Conservation (phyloP, 352 stramenopile genomes). For the Pythium angustatum region DNA sequence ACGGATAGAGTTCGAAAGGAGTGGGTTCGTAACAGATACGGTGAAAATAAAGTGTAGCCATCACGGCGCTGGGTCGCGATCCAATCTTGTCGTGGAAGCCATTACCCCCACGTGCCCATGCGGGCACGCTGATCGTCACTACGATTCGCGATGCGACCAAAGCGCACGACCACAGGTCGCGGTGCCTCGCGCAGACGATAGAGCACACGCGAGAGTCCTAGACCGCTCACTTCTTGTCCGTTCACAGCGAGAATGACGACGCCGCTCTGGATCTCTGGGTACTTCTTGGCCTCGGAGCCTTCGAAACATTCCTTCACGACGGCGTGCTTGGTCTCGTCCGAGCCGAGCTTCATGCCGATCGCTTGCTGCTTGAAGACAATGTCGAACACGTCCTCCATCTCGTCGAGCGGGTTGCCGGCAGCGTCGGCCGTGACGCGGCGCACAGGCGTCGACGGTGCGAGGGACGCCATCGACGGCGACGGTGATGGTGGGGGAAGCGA, state of each 20-base stretch:
- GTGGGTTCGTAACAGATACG: background rate
- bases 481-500: conserved; percentile 19
- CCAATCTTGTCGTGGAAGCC: too few species aligned
- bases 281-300: conserved; percentile 65
- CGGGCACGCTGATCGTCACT: conserved; percentile 33
- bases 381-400: conserved; percentile 80
- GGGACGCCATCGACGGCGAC: conserved; percentile 18
- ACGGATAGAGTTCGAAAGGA: background rate
- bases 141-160: conserved; percentile 53
- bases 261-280: conserved; percentile 78
- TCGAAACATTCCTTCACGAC: conserved; percentile 86
- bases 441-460: background rate
- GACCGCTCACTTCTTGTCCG: conserved; percentile 67
- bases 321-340: conserved; percentile 64
- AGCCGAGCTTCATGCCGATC: conserved; percentile 81
- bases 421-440: conserved; percentile 9
- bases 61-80: too few species aligned
- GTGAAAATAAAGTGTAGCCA: too few species aligned
- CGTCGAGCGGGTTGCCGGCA: conserved; percentile 42
- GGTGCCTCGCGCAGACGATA: conserved; percentile 77
- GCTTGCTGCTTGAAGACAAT: conserved; percentile 87
- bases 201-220: conserved; percentile 72
- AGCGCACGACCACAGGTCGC: conserved; percentile 79
- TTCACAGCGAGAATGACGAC: conserved; percentile 85
- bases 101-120: conserved; percentile 46